Evolutionary conservation across 2,329 filamentous ascomycete genomes (phyloP).

Genomic region (Colletotrichum echinochloae): DNA sequence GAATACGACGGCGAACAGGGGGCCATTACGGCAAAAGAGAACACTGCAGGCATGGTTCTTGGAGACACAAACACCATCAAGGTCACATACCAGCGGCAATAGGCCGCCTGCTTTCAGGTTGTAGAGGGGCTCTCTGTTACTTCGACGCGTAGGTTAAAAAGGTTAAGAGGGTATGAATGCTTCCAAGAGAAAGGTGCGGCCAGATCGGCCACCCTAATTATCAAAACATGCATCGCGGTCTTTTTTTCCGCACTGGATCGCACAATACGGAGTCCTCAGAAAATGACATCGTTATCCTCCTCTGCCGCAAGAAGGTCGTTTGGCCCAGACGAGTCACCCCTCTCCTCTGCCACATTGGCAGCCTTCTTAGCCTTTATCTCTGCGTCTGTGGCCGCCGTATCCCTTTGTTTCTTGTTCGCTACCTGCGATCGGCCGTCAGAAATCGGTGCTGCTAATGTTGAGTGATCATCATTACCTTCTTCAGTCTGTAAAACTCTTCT

Average conservation of each 20-base stretch:
- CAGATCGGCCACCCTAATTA: neutral
- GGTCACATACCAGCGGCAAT: conserved; percentile 96
- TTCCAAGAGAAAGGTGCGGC: neutral
- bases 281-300: conserved; percentile 89
- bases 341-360: conserved; percentile 51
- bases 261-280: conserved; percentile 58
- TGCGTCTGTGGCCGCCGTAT: conserved; percentile 77
- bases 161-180: conserved; percentile 12
- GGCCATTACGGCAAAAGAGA: conserved; percentile 94
- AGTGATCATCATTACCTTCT: conserved; percentile 69
- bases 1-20: conserved; percentile 93
- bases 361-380: conserved; percentile 77
- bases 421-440: conserved; percentile 57
- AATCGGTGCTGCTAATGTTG: neutral
- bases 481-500: conserved; percentile 97
- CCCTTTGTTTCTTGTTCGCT: conserved; percentile 84
- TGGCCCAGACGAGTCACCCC: conserved; percentile 56
- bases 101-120: conserved; percentile 41
- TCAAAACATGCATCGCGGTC: neutral
- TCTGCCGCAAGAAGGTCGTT: conserved; percentile 79
- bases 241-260: neutral
- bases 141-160: neutral
- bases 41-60: conserved; percentile 85
- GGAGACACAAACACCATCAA: conserved; percentile 80
- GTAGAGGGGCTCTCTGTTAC: neutral